Percentiles rank a stretch among this genome's conserved stretches.
Evolutionary conservation across 176 grass and related monocot species (phyloP).

Genomic region (Musa itinerans): DNA sequence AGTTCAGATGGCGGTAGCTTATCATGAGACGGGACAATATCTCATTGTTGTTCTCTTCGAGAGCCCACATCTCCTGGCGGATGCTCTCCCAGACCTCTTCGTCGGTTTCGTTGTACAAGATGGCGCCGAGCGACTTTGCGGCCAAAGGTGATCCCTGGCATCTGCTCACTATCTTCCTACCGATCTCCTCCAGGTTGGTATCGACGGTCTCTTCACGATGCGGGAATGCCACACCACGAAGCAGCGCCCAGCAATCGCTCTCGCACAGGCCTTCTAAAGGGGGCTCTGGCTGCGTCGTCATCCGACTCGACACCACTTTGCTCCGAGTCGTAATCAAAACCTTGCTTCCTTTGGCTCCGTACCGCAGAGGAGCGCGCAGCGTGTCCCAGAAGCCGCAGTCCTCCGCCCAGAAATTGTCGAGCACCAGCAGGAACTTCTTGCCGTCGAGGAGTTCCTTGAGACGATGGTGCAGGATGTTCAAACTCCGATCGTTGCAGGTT

Average conservation of each 20-base stretch:
- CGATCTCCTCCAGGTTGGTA: constrained; percentile 17
- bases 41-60: constrained; percentile 22
- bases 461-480: constrained; percentile 30
- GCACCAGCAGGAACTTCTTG: constrained; percentile 39
- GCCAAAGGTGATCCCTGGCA: constrained; percentile 59
- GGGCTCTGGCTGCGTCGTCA: background rate
- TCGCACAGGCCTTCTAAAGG: constrained; percentile 23
- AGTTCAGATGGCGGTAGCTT: constrained; percentile 56
- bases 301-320: constrained; percentile 18
- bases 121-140: constrained; percentile 40
- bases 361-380: constrained; percentile 21
- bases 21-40: constrained; percentile 36
- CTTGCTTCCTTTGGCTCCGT: constrained; percentile 27
- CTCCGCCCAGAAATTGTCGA: constrained; percentile 42
- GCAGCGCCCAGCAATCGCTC: constrained; percentile 31
- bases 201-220: background rate
- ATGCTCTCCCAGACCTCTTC: constrained; percentile 39
- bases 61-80: constrained; percentile 33
- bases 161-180: constrained; percentile 28
- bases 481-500: constrained; percentile 18
- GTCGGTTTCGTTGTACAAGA: constrained; percentile 25
- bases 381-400: constrained; percentile 36
- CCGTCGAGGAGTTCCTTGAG: constrained; percentile 18
- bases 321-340: constrained; percentile 46
- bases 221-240: background rate